Conservation (phyloP, 2,329 filamentous ascomycete species). For the Emmonsia crescens region DNA sequence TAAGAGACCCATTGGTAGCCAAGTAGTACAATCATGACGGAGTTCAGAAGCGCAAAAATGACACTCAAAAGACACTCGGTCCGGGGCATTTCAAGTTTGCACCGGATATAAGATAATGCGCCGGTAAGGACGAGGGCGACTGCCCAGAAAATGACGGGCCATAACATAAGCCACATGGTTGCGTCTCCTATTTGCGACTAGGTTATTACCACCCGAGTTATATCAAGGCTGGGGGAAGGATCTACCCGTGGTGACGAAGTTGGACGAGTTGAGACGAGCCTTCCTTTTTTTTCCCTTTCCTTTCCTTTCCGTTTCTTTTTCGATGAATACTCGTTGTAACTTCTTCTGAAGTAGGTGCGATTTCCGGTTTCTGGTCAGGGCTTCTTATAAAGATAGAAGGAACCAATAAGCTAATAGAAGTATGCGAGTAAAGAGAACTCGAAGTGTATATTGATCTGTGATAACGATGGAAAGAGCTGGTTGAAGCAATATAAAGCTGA, state of each 20-base stretch:
- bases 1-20: background rate
- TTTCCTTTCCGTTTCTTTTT: background rate
- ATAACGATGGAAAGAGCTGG: background rate
- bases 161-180: background rate
- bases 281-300: background rate
- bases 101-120: background rate
- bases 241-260: background rate
- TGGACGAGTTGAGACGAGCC: background rate
- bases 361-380: background rate
- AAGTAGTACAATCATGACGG: background rate
- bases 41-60: background rate
- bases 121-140: background rate
- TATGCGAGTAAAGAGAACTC: background rate
- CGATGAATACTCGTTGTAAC: background rate
- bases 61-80: background rate
- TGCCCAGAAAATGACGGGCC: background rate
- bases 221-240: background rate
- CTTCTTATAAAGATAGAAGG: background rate
- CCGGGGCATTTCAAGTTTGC: background rate
- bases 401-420: background rate
- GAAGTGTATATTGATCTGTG: background rate
- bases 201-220: background rate
- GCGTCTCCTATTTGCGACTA: background rate
- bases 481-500: background rate
- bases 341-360: background rate